phyloP scores from a whole-genome alignment of 1,284 basidiomycete genomes.

The Rhodotorula glutinis region DNA sequence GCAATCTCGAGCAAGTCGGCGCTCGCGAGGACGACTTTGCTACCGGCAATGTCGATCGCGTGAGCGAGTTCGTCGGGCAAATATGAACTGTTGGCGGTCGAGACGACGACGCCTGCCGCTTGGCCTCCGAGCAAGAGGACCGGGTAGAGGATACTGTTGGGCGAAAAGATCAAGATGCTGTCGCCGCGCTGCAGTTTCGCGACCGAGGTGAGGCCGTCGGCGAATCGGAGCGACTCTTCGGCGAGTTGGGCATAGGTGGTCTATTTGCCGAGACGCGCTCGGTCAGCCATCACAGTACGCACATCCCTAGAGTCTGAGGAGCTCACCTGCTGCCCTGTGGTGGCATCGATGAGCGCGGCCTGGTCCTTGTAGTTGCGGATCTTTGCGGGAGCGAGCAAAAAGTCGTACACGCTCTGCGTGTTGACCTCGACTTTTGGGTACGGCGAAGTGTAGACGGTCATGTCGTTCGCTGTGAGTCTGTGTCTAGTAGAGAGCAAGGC shows the following conservation, averaged over 20 bases:
- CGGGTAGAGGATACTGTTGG: conserved; percentile 33
- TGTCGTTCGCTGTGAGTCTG: background rate
- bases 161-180: conserved; percentile 29
- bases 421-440: conserved; percentile 12
- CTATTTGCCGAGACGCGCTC: too few relatives aligned
- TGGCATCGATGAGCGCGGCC: conserved; percentile 32
- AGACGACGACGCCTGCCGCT: conserved; percentile 31
- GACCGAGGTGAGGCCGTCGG: conserved; percentile 15
- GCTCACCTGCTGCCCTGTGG: conserved; percentile 15
- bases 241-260: conserved; percentile 25
- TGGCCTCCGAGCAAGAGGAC: conserved; percentile 30
- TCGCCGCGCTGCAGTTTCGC: conserved; percentile 21
- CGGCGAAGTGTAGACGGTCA: conserved; percentile 30
- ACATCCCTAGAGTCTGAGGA: too few relatives aligned
- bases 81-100: conserved; percentile 38
- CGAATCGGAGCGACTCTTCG: conserved; percentile 15
- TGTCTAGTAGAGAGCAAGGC: too few relatives aligned
- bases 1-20: conserved; percentile 25
- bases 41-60: conserved; percentile 15
- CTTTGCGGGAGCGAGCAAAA: conserved; percentile 11
- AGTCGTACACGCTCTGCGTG: conserved; percentile 27
- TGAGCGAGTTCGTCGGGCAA: conserved; percentile 31
- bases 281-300: too few relatives aligned
- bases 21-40: conserved; percentile 24
- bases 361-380: background rate